A percentile compares a stretch with the other conserved stretches of the same genome.
Conservation (phyloP, 371 early-diverging fungal species). For the Circinella umbellata region DNA sequence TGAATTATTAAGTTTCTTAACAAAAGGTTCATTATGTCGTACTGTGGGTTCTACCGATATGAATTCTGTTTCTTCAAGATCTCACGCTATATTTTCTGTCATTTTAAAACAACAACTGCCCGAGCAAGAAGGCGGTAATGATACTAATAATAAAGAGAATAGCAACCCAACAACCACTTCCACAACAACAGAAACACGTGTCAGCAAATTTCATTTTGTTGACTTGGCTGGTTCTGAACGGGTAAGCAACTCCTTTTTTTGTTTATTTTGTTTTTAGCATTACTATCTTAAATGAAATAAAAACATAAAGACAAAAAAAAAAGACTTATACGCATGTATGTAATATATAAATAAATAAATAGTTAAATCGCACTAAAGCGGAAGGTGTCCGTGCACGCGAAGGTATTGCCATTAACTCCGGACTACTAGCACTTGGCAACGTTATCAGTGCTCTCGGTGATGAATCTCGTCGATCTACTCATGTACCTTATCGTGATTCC, state of each 20-base stretch:
- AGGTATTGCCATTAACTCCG: constrained; percentile 97
- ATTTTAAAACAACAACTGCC: constrained; percentile 62
- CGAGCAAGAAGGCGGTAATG: constrained; percentile 33
- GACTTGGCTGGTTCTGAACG: constrained; percentile 89
- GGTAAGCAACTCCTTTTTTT: constrained; percentile 21
- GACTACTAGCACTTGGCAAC: constrained; percentile 96
- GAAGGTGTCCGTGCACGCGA: constrained; percentile 95
- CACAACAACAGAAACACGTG: constrained; percentile 29
- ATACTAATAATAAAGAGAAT: not conserved
- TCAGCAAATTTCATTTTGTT: constrained; percentile 92
- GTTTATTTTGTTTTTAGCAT: constrained; percentile 65
- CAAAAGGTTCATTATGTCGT: constrained; percentile 83
- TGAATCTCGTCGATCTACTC: constrained; percentile 64
- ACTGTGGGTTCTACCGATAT: constrained; percentile 97
- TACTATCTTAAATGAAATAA: too few species aligned
- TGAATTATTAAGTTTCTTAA: constrained; percentile 75
- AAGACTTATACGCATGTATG: constrained; percentile 37
- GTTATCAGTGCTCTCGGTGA: constrained; percentile 98
- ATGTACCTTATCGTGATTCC: constrained; percentile 94
- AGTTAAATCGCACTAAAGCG: constrained; percentile 55
- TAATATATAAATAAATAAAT: not conserved
- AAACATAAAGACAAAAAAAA: too few species aligned
- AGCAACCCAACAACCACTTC: too few species aligned
- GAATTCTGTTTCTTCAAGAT: constrained; percentile 96
- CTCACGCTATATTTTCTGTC: constrained; percentile 98